Evolutionary conservation across 495 filamentous ascomycete genomes (phyloP).

Genomic region (Corynascus novoguineensis): DNA sequence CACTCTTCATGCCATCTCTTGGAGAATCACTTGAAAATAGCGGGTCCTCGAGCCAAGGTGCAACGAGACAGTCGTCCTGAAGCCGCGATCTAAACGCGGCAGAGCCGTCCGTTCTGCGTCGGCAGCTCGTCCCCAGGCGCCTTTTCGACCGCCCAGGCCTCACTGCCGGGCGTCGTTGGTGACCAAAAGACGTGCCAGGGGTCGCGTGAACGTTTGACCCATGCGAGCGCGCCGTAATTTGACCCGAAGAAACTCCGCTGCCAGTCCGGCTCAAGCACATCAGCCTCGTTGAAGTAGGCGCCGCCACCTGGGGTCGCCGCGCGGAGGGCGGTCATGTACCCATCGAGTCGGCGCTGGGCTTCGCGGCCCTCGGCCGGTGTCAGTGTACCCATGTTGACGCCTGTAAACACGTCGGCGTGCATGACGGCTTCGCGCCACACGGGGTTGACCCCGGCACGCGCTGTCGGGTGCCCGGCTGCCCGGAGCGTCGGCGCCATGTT

Average conservation of each 20-base stretch:
- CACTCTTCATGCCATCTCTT: not conserved
- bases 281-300: constrained; percentile 45
- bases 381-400: constrained; percentile 12
- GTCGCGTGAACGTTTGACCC: constrained; percentile 50
- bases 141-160: constrained; percentile 40
- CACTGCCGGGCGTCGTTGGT: constrained; percentile 47
- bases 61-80: too few relatives aligned
- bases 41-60: too few relatives aligned
- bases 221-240: constrained; percentile 46
- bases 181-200: constrained; percentile 51
- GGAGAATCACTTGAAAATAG: too few relatives aligned
- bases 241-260: constrained; percentile 53
- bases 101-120: constrained; percentile 32
- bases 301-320: constrained; percentile 33
- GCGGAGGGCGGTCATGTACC: constrained; percentile 8
- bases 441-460: constrained; percentile 45
- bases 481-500: constrained; percentile 33
- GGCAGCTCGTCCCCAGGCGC: constrained; percentile 12
- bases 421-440: constrained; percentile 50
- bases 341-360: constrained; percentile 9
- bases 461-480: constrained; percentile 28
- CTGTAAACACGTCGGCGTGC: constrained; percentile 46
- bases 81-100: constrained; percentile 10
- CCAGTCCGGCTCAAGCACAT: constrained; percentile 53
- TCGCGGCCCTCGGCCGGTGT: not conserved